Evolutionary conservation across 768 basidiomycete species (phyloP).

Genomic region (Cubamyces sp.): DNA sequence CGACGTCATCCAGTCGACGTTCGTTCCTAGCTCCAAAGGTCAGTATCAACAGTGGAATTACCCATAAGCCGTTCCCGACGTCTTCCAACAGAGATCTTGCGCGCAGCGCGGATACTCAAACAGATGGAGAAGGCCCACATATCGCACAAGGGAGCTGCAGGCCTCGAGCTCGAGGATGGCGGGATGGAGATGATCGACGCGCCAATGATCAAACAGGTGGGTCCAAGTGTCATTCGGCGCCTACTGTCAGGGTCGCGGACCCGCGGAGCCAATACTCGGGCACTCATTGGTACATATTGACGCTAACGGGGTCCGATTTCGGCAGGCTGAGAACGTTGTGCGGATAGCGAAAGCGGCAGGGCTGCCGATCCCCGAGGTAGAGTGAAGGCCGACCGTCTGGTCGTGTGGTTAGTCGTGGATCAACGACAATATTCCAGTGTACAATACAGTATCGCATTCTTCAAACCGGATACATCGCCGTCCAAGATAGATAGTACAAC

Average conservation of each 20-base stretch:
- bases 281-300: neutral
- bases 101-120: slow-evolving; percentile 73
- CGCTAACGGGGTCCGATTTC: no score
- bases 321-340: slow-evolving; percentile 55
- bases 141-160: slow-evolving; percentile 65
- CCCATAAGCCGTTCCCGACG: no score
- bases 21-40: slow-evolving; percentile 77
- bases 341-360: slow-evolving; percentile 57
- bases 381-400: slow-evolving; percentile 21
- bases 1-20: slow-evolving; percentile 73
- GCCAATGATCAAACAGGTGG: slow-evolving; percentile 85
- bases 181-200: slow-evolving; percentile 87
- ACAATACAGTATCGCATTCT: neutral
- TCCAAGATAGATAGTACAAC: neutral
- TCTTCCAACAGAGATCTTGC: slow-evolving; percentile 77
- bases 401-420: no score
- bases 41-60: no score
- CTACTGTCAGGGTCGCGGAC: neutral
- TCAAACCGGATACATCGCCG: neutral
- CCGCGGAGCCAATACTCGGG: neutral
- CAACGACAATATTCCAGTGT: neutral
- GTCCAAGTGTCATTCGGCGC: slow-evolving; percentile 5
- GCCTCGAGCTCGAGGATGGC: slow-evolving; percentile 59
- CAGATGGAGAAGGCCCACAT: slow-evolving; percentile 64
- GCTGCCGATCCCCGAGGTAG: slow-evolving; percentile 52